These are phyloP conservation scores for Apiospora aurea DNA, from an alignment of 2,329 filamentous ascomycete species.

Conservation along the genomic window DNA sequence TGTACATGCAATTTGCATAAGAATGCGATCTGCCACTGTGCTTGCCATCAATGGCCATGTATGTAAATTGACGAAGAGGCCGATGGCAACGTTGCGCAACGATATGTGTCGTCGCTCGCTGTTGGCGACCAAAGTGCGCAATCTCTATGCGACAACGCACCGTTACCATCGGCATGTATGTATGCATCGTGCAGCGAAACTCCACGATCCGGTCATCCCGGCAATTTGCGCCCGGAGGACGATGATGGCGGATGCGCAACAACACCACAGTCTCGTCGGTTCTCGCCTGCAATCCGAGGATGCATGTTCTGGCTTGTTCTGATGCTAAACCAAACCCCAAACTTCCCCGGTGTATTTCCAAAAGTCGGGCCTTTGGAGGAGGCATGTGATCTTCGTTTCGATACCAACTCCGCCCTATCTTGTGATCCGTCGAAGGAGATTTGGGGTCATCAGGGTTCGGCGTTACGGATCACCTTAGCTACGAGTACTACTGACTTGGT, in stretches of 20 bases:
- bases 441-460: not conserved
- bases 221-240: not conserved
- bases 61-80: not conserved
- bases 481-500: not conserved
- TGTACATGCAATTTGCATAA: not conserved
- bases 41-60: not conserved
- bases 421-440: not conserved
- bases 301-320: not conserved
- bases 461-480: not conserved
- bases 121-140: not conserved
- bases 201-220: conserved; percentile 9
- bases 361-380: not conserved
- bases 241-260: not conserved
- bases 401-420: not conserved
- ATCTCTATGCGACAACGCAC: conserved; percentile 3
- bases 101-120: not conserved
- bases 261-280: not conserved
- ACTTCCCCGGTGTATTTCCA: not conserved
- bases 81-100: conserved; percentile 15
- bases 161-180: not conserved
- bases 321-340: not conserved
- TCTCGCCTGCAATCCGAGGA: not conserved
- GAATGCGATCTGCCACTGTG: not conserved
- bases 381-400: not conserved
- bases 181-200: not conserved